A percentile compares a stretch with the other conserved stretches of the same genome.
phyloP scores from a whole-genome alignment of 2,329 filamentous ascomycete species.

The Chrysoporthe austroafricana region DNA sequence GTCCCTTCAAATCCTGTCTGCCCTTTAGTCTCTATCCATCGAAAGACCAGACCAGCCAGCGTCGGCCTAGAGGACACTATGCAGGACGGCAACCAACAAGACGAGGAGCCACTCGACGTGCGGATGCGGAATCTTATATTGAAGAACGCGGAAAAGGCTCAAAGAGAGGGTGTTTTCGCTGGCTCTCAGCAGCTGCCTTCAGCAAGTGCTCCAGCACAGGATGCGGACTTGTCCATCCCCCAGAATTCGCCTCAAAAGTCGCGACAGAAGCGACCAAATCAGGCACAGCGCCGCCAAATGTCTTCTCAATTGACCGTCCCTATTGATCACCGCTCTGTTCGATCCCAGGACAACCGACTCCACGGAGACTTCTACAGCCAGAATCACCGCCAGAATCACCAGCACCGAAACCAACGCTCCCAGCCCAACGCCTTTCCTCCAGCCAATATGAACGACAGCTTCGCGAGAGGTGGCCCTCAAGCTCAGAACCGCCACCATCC shows the following conservation, averaged over 20 bases:
- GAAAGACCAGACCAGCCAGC: background rate
- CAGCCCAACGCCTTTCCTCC: slow-evolving; percentile 41
- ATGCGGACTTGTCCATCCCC: slow-evolving; percentile 4
- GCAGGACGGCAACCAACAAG: slow-evolving; percentile 18
- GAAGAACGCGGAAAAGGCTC: slow-evolving; percentile 28
- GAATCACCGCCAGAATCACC: slow-evolving; percentile 37
- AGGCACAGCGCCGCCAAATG: slow-evolving; percentile 67
- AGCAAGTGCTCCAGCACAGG: background rate
- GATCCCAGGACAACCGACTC: slow-evolving; percentile 36
- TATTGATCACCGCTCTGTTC: slow-evolving; percentile 50
- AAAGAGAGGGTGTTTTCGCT: slow-evolving; percentile 1
- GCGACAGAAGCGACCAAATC: slow-evolving; percentile 60
- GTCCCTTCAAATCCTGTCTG: background rate
- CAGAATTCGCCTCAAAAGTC: slow-evolving; percentile 34
- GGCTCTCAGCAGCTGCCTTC: slow-evolving; percentile 9
- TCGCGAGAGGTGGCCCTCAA: slow-evolving; percentile 28
- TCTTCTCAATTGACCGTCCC: slow-evolving; percentile 61
- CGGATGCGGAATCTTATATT: slow-evolving; percentile 33
- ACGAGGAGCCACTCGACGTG: slow-evolving; percentile 31
- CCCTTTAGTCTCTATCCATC: background rate
- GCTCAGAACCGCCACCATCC: slow-evolving; percentile 37
- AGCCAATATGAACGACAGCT: slow-evolving; percentile 33
- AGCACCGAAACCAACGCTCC: slow-evolving; percentile 35
- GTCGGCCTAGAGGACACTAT: slow-evolving; percentile 12
- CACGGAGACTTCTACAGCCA: slow-evolving; percentile 38